Base-by-base conservation (phyloP, 2,329 filamentous ascomycete genomes). In the Colletotrichum tamarilloi region DNA sequence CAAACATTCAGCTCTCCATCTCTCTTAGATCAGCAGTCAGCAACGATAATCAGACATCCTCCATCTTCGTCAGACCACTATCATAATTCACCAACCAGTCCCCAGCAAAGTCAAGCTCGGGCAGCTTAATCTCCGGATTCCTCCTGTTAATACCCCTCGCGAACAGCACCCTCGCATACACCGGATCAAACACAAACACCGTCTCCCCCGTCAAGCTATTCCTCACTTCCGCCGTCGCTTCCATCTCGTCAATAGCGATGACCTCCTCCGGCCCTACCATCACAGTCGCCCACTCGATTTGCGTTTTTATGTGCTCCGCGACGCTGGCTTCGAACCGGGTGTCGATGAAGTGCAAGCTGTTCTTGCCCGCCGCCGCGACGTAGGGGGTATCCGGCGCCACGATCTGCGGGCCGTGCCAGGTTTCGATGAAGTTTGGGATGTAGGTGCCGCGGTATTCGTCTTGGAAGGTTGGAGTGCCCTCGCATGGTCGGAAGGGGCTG, bases 321-420 rank as follows among this genome's bases (percentile, higher is more conserved):
- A 65, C 64, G 9, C 70, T 55, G 9, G 70, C 32, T 3, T 63
- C 49, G 16, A 69, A 62, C 1, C 70, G 73, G 22, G 73, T 74
- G 46, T 76, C 74, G 32, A 76, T 71, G n/a, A 73, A 76, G 63
- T 76, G 72, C 6, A 75, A 56, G 12, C 64, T 53, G 38, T 73
- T 71, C 3, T 19, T 19, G 49, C 75, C 70, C 7, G 62, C 65
- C 12, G 68, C 75, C 19, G 73, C 74, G 2, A 76, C 70, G 63
- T 75, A 76, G 3, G 73, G 75, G 1, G 75, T 69, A 4, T 75
- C 62, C 19, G 75, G 75, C 7, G 74, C 75, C 4, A 76, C 70
- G 42, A 76, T 72, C 53, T 76, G 72, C 1, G 42, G 74, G 4
- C 67, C 65, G 24, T 42, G 19, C 59, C 67, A 60, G n/a, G 59